Percentiles rank a stretch among this genome's conserved stretches.
Evolutionary conservation across 2,329 filamentous ascomycete species (phyloP).

Genomic region (Aschersonia sp.): DNA sequence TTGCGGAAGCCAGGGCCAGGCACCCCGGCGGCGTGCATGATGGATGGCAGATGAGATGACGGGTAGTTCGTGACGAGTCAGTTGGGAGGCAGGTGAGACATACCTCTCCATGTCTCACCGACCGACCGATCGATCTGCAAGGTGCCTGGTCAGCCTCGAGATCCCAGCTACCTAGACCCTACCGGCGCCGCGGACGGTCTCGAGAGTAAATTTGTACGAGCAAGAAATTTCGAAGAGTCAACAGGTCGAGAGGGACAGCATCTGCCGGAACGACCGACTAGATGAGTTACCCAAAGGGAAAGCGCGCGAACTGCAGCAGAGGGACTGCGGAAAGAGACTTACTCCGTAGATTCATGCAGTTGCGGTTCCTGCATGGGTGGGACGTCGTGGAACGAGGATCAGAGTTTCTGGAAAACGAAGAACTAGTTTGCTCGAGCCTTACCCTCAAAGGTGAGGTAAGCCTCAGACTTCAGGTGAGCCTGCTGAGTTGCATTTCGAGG

Average conservation of each 20-base stretch:
- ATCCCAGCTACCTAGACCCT: not conserved
- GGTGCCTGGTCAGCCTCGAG: not conserved
- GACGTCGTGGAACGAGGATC: not conserved
- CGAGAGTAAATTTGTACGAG: no score
- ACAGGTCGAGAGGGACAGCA: no score
- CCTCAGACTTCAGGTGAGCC: not conserved
- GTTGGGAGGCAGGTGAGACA: not conserved
- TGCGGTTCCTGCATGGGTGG: not conserved
- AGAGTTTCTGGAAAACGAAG: not conserved
- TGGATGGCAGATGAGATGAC: conserved; percentile 1
- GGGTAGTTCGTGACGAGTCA: not conserved
- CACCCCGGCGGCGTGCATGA: conserved; percentile 1
- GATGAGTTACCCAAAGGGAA: no score
- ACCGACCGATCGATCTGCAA: not conserved
- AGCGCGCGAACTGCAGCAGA: not conserved
- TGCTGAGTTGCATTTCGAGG: not conserved
- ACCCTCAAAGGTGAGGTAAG: not conserved
- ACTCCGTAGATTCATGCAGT: not conserved
- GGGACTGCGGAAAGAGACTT: not conserved
- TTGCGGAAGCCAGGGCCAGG: not conserved
- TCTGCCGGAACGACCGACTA: no score
- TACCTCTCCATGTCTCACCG: not conserved
- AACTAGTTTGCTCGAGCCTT: not conserved
- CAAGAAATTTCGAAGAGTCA: no score
- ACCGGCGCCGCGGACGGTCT: not conserved